Evolutionary conservation across 2,329 filamentous ascomycete species (phyloP).

Genomic region (Boeremia exigua): DNA sequence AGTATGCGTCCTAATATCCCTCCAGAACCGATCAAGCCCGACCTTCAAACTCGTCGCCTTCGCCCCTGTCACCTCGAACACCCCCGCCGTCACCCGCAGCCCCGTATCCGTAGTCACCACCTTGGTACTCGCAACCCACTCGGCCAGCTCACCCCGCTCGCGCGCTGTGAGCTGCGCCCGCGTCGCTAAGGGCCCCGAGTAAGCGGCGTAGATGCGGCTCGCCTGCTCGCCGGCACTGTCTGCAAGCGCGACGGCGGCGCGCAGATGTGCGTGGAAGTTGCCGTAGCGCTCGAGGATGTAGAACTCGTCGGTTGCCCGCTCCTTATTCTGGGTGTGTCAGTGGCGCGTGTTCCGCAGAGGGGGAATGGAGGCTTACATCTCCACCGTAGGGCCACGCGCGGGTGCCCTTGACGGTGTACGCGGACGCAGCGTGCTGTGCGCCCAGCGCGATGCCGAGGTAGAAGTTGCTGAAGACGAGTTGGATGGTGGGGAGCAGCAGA

Average conservation of each 20-base stretch:
- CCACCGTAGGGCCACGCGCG: conserved; percentile 70
- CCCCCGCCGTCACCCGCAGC: conserved; percentile 63
- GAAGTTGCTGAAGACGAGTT: conserved; percentile 71
- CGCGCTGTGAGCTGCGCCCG: conserved; percentile 57
- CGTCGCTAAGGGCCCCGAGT: conserved; percentile 39
- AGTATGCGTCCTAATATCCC: conserved; percentile 69
- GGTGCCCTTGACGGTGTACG: conserved; percentile 64
- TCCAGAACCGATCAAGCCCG: conserved; percentile 69
- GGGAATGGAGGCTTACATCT: conserved; percentile 49
- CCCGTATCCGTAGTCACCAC: conserved; percentile 67
- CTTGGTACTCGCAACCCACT: conserved; percentile 68
- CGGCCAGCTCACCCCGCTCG: conserved; percentile 65
- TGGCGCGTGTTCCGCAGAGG: neutral
- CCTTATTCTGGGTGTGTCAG: conserved; percentile 54
- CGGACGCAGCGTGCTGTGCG: conserved; percentile 60
- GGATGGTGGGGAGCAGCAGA: conserved; percentile 67
- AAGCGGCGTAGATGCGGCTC: conserved; percentile 54
- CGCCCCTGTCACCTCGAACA: conserved; percentile 70
- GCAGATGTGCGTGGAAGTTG: conserved; percentile 67
- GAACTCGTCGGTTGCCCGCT: conserved; percentile 66
- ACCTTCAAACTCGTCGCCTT: conserved; percentile 64
- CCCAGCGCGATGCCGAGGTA: conserved; percentile 69
- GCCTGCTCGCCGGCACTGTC: conserved; percentile 62
- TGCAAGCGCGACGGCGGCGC: conserved; percentile 64
- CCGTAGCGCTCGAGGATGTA: conserved; percentile 71